These are phyloP conservation scores for Marasmius fiardii DNA, from an alignment of 1,284 basidiomycete genomes.

Conservation along the genomic window DNA sequence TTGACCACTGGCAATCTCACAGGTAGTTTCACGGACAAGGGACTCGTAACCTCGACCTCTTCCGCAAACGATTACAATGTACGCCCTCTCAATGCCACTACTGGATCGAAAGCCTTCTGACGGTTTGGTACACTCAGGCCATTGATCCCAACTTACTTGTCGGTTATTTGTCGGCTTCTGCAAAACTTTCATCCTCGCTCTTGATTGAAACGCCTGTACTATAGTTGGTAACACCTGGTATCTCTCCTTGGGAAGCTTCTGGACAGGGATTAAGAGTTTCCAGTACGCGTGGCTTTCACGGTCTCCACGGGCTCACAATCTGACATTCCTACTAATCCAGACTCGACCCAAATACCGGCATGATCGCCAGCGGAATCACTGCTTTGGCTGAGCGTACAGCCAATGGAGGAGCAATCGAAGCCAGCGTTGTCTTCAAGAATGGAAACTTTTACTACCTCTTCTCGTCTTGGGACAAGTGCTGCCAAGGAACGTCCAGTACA, in stretches of 20 bases:
- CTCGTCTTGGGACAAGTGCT: slow-evolving; percentile 55
- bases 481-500: slow-evolving; percentile 46
- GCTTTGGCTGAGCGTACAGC: slow-evolving; percentile 44
- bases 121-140: slow-evolving; percentile 29
- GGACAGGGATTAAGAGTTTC: slow-evolving; percentile 45
- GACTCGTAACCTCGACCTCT: slow-evolving; percentile 45
- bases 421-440: slow-evolving; percentile 41
- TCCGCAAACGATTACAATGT: slow-evolving; percentile 46
- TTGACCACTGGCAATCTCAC: background rate
- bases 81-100: slow-evolving; percentile 15
- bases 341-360: slow-evolving; percentile 39
- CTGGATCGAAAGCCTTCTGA: background rate
- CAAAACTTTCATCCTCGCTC: background rate
- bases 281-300: slow-evolving; percentile 21
- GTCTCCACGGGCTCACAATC: background rate
- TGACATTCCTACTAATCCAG: slow-evolving; percentile 17
- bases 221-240: slow-evolving; percentile 37
- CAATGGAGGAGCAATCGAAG: slow-evolving; percentile 43
- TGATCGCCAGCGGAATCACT: slow-evolving; percentile 35
- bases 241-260: slow-evolving; percentile 48
- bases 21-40: slow-evolving; percentile 45
- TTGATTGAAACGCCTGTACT: background rate
- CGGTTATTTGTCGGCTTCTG: background rate
- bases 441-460: slow-evolving; percentile 54
- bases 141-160: slow-evolving; percentile 52